phyloP scores from a whole-genome alignment of 106 monocot genomes.

The Phalaenopsis aphrodite region DNA sequence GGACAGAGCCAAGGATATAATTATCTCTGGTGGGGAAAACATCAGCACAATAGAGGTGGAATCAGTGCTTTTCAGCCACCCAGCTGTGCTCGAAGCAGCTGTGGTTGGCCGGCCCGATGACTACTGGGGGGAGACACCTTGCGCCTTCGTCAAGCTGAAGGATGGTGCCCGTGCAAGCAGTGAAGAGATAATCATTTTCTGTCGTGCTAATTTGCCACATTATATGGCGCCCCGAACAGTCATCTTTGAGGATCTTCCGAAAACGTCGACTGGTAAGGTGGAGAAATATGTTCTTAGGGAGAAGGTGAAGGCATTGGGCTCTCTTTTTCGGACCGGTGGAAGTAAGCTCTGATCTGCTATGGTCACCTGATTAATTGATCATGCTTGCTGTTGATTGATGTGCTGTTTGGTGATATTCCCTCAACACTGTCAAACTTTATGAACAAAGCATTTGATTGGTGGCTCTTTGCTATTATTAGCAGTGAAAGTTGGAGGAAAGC shows the following conservation, averaged over 20 bases:
- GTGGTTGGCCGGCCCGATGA: conserved; percentile 15
- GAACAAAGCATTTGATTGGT: neutral
- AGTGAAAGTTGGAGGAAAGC: neutral
- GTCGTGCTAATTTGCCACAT: conserved; percentile 19
- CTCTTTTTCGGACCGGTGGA: neutral
- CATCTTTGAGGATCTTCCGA: conserved; percentile 20
- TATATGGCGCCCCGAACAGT: conserved; percentile 21
- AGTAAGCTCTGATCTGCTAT: conserved; percentile 12
- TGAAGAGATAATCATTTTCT: conserved; percentile 13
- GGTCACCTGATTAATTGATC: neutral
- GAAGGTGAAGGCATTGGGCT: conserved; percentile 13
- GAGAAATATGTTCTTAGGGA: conserved; percentile 25
- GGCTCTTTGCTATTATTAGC: neutral
- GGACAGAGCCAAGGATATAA: conserved; percentile 19
- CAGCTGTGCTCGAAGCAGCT: conserved; percentile 19
- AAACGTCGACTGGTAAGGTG: conserved; percentile 17
- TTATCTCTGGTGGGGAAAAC: conserved; percentile 24
- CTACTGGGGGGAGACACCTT: conserved; percentile 23
- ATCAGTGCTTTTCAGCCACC: conserved; percentile 16
- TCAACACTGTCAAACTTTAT: neutral
- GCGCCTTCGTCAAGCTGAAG: conserved; percentile 20
- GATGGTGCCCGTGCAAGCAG: neutral
- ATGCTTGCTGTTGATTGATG: neutral
- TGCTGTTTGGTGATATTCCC: neutral
- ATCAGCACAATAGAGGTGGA: conserved; percentile 29